Percentiles rank a stretch among this genome's conserved stretches.
phyloP scores from a whole-genome alignment of 192 early-diverging fungal genomes.

The Gigaspora rosea region DNA sequence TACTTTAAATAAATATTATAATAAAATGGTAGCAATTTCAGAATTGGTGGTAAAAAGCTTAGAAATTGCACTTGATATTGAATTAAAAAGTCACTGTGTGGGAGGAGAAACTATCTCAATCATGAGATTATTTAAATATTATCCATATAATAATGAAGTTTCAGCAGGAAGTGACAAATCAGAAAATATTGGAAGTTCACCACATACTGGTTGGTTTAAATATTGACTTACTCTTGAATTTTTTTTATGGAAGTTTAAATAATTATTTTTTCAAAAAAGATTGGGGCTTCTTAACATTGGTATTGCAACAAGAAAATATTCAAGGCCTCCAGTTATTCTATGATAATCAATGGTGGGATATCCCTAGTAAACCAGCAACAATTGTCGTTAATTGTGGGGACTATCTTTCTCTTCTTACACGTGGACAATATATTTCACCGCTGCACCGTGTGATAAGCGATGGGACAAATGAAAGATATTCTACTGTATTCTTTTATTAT shows the following conservation, averaged over 20 bases:
- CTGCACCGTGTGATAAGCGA: constrained; percentile 61
- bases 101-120: constrained; percentile 54
- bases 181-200: constrained; percentile 28
- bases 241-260: too few species aligned
- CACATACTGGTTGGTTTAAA: constrained; percentile 5
- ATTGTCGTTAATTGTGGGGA: constrained; percentile 67
- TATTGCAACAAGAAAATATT: constrained; percentile 48
- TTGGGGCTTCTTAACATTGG: constrained; percentile 66
- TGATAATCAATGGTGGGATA: constrained; percentile 50
- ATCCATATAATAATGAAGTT: constrained; percentile 40
- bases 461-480: constrained; percentile 45
- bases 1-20: constrained; percentile 43
- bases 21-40: constrained; percentile 42
- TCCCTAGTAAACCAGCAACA: constrained; percentile 47
- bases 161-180: background rate
- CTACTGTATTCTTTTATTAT: constrained; percentile 66
- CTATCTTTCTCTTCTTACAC: constrained; percentile 58
- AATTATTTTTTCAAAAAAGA: constrained; percentile 22
- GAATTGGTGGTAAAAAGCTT: constrained; percentile 45
- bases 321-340: constrained; percentile 53
- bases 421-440: constrained; percentile 51
- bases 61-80: constrained; percentile 40
- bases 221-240: too few species aligned
- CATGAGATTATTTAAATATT: constrained; percentile 61
- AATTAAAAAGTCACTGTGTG: constrained; percentile 39